Base-by-base conservation (phyloP, 106 monocot genomes). In the Narthecium ossifragum region DNA sequence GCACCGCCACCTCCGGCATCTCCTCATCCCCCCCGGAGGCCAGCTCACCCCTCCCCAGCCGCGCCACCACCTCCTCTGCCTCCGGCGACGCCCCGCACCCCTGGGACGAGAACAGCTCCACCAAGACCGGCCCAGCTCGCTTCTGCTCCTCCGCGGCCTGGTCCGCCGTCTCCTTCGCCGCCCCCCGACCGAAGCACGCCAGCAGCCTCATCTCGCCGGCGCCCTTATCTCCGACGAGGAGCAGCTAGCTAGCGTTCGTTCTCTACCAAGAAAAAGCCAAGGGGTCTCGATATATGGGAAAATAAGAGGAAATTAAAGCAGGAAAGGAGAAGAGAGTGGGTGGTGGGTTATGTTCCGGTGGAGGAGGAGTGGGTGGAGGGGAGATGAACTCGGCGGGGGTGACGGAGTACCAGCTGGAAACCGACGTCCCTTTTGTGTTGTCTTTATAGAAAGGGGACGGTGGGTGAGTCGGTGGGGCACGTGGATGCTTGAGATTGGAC, bases 21-120 rank as follows among this genome's bases (percentile, higher is more conserved):
- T 48, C 65, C 40, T 36, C 70, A n/a, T n/a, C n/a, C n/a, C n/a
- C n/a, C n/a, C n/a, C n/a, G n/a, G n/a, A n/a, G n/a, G 21, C 65
- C 51, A 54, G 43, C 14, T 83, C 84, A 5, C 73, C 77, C n/a
- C 78, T 70, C 21, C 62, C 88, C 18, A 92, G 70, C 30, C 81
- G 59, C 11, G 84, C 57, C 7, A 63, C 71, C 45, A 88, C 61
- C 33, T 55, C 71, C 71, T 88, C 93, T 27, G 88, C 93, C 76
- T 81, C 85, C 10, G 93, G 82, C 5, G 93, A 93, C 2, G 81
- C 65, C n/a, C 66, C 81, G 74, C 93, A 93, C 0, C 93, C 93
- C 69, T 93, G 93, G n/a, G 93, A 93, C 18, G 73, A 79, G 82
- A 93, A 93, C 25, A 93, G 78, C 81, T 93, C 93, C 25, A 93